phyloP scores from a whole-genome alignment of 805 yeast genomes.

The Candida odintsovae region DNA sequence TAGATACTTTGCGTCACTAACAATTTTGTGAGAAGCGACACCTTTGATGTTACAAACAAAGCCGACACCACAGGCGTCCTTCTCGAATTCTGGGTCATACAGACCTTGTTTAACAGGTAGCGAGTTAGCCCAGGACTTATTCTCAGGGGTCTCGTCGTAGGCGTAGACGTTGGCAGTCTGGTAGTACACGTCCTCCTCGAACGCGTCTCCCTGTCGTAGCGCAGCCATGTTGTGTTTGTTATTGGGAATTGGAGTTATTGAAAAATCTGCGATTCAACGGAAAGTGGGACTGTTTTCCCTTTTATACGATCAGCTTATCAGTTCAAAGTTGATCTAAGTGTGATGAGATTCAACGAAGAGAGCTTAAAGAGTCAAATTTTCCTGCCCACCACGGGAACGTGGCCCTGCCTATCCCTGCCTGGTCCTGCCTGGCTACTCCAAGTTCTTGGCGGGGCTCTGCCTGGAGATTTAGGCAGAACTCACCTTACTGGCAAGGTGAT shows the following conservation, averaged over 20 bases:
- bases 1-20: conserved; percentile 80
- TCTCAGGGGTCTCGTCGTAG: conserved; percentile 71
- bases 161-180: conserved; percentile 21
- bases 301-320: not conserved
- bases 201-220: conserved; percentile 2
- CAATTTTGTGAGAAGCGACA: conserved; percentile 78
- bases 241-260: too few relatives aligned
- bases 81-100: conserved; percentile 89
- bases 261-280: not conserved
- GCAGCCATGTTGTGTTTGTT: not conserved
- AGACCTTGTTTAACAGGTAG: conserved; percentile 84
- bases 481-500: not conserved
- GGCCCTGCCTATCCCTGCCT: not conserved
- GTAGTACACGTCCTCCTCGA: conserved; percentile 10
- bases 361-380: too few relatives aligned
- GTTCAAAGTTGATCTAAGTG: not conserved
- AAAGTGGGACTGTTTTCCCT: not conserved
- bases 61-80: conserved; percentile 99
- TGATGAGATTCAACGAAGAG: not conserved
- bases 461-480: not conserved
- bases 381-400: too few relatives aligned
- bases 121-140: conserved; percentile 88
- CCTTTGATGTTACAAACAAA: conserved; percentile 95
- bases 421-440: not conserved
- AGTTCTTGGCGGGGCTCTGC: not conserved